Evolutionary conservation across 2,329 filamentous ascomycete genomes (phyloP), one percentile per base, ranked within the genome.

Genomic region (Mariannaea sp.): DNA sequence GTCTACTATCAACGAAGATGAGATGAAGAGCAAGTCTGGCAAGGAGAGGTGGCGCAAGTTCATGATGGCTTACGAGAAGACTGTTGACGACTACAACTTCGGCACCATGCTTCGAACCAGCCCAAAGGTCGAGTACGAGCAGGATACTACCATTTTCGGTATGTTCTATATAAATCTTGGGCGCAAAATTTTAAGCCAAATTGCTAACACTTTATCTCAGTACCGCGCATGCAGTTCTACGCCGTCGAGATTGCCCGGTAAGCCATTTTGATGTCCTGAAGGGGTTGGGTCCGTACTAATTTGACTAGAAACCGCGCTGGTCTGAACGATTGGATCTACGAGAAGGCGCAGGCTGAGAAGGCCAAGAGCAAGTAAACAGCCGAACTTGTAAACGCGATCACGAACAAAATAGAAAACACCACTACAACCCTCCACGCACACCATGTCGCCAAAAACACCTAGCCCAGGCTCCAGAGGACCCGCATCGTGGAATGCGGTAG

Each of bases 51-150:
- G 94, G 94, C 86, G 94, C 67, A 89, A 88, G 61, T 99, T 97
- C 77, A 89, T 97, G 83, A 92, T 89, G 81, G 79, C 81, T 58
- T 99, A 97, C 73, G 92, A 97, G 77, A 92, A 96, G 75, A 93
- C 84, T 75, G 80, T 99, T n/a, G 88, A 94, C 59, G 95, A 99
- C 75, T 99, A 87, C 80, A 99, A 97, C 79, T 99, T 97, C 73
- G 94, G 94, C 50, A 97, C 94, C 27, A 92, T 99, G 82, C 73
- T 99, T 65, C 85, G 94, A 53, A 81, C 84, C 52, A 89, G 83
- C 68, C 82, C 91, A 30, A 90, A 89, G 65, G 84, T 74, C 47
- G 93, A 97, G 73, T 97, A 99, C 71, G 90, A 87, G 47, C 80
- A 95, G 75, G 80, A 96, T 51, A 90, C 88, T 49, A 96, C 92